Conservation (phyloP, 495 filamentous ascomycete genomes). For the Penicillium malachiteum region DNA sequence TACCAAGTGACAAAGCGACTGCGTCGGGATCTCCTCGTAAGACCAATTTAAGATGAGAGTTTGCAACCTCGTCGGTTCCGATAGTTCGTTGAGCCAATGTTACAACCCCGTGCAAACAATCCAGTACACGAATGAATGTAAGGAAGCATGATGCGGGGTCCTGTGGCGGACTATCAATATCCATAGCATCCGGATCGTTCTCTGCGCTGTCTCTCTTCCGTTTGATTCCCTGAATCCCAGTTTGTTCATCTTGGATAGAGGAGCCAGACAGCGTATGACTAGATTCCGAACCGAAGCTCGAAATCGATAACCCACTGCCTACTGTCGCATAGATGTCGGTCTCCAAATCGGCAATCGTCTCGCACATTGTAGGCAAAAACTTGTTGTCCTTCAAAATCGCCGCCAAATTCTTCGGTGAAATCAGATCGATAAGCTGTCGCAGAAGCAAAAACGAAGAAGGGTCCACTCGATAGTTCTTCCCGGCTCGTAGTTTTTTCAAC, state of each 20-base stretch:
- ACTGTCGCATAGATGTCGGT: constrained; percentile 34
- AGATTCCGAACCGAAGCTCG: constrained; percentile 35
- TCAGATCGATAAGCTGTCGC: constrained; percentile 43
- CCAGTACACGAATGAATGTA: constrained; percentile 38
- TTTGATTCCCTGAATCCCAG: constrained; percentile 46
- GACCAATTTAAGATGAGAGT: constrained; percentile 53
- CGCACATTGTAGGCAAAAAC: constrained; percentile 45
- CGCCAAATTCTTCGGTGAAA: constrained; percentile 47
- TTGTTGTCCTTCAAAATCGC: constrained; percentile 50
- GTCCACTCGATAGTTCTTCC: constrained; percentile 44
- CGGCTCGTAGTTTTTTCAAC: constrained; percentile 56
- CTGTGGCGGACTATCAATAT: constrained; percentile 32
- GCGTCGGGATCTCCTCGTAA: constrained; percentile 48
- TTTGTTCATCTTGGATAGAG: constrained; percentile 22
- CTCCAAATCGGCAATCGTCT: constrained; percentile 39
- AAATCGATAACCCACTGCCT: constrained; percentile 23
- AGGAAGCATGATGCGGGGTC: constrained; percentile 40
- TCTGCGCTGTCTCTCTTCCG: constrained; percentile 39
- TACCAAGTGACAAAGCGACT: constrained; percentile 47
- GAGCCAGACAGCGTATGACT: constrained; percentile 42
- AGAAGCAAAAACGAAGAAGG: constrained; percentile 50
- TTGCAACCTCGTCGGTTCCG: constrained; percentile 37
- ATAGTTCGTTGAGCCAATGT: constrained; percentile 26
- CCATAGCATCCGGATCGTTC: constrained; percentile 36
- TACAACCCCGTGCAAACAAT: constrained; percentile 38